Conservation (phyloP, 441 rosid genomes). For the Erysimum cheiri region DNA sequence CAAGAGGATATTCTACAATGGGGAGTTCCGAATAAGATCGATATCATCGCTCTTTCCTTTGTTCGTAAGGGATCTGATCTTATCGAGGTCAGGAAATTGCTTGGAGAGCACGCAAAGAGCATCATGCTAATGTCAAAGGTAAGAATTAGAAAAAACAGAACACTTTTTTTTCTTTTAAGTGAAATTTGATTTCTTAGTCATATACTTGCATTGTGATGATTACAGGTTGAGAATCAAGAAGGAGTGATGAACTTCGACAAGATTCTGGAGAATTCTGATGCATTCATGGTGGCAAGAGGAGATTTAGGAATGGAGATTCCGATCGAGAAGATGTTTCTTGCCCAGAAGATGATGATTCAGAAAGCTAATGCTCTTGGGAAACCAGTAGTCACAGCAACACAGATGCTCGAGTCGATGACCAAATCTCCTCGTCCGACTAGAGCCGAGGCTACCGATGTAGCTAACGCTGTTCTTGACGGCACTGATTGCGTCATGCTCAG, state of each 20-base stretch:
- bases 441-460: slow-evolving; percentile 79
- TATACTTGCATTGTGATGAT: slow-evolving; percentile 7
- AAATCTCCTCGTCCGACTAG: slow-evolving; percentile 71
- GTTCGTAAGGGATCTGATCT: slow-evolving; percentile 44
- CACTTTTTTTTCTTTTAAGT: not conserved
- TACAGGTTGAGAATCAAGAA: slow-evolving; percentile 78
- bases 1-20: slow-evolving; percentile 36
- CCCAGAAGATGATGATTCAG: slow-evolving; percentile 69
- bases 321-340: slow-evolving; percentile 69
- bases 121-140: slow-evolving; percentile 58
- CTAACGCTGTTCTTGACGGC: slow-evolving; percentile 77
- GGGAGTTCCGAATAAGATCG: slow-evolving; percentile 42
- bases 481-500: slow-evolving; percentile 78
- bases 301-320: slow-evolving; percentile 82
- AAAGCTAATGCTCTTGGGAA: slow-evolving; percentile 65
- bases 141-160: not conserved
- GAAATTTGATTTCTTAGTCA: not conserved
- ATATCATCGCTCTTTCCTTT: slow-evolving; percentile 43
- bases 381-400: slow-evolving; percentile 74
- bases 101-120: slow-evolving; percentile 30
- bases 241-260: slow-evolving; percentile 66
- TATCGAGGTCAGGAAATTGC: slow-evolving; percentile 25
- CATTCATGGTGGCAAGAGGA: slow-evolving; percentile 83
- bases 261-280: slow-evolving; percentile 62
- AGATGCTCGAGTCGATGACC: slow-evolving; percentile 80